These are phyloP conservation scores for Wallacemonas sp. DNA, from an alignment of 208 protist species.

Conservation along the genomic window DNA sequence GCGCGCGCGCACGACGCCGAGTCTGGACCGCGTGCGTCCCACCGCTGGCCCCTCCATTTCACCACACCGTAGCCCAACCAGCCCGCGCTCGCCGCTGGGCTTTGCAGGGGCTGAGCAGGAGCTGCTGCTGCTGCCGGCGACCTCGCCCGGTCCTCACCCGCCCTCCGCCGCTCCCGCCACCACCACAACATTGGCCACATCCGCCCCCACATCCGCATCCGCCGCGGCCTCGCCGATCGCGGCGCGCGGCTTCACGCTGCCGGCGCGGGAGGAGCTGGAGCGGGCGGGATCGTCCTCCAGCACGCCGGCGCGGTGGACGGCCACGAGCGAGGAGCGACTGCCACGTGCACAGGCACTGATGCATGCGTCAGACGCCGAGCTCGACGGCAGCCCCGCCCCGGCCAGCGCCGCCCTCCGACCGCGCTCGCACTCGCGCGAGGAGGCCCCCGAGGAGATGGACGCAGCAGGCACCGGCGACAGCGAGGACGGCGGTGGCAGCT, in stretches of 20 bases:
- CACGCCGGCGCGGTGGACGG: background rate
- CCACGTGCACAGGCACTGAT: background rate
- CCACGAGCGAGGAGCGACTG: background rate
- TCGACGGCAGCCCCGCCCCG: slow-evolving; percentile 7
- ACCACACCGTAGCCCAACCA: background rate
- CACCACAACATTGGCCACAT: too few relatives aligned
- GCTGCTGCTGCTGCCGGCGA: too few relatives aligned
- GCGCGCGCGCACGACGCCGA: too few relatives aligned
- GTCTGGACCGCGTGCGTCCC: background rate
- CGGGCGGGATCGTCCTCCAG: background rate
- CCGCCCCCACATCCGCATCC: too few relatives aligned
- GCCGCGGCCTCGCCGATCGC: background rate
- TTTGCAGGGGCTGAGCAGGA: background rate
- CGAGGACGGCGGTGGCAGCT: slow-evolving; percentile 39
- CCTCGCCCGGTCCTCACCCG: too few relatives aligned
- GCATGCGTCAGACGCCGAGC: background rate
- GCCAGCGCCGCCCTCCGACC: slow-evolving; percentile 7
- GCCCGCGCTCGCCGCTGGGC: background rate
- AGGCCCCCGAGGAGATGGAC: background rate
- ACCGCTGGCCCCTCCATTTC: background rate
- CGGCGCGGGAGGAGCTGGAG: slow-evolving; percentile 8
- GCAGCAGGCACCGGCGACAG: background rate
- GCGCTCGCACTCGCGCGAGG: slow-evolving; percentile 16
- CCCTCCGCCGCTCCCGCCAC: too few relatives aligned
- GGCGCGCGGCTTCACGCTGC: slow-evolving; percentile 9